These are phyloP conservation scores for Oryza meridionalis DNA, from an alignment of 176 grass and related monocot species.

Conservation along the genomic window DNA sequence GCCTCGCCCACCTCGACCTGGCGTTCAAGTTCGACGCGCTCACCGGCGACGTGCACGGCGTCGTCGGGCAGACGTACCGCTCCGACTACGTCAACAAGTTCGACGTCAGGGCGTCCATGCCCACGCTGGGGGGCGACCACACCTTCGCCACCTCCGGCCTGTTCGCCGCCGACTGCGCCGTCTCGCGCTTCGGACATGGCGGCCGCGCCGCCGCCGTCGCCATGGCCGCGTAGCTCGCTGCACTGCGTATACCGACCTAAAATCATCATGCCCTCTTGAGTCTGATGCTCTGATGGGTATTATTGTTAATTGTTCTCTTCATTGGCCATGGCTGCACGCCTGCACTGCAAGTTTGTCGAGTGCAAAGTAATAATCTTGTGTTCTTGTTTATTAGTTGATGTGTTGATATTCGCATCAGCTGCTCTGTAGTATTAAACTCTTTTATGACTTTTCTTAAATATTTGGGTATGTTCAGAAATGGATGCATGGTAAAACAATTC, in stretches of 20 bases:
- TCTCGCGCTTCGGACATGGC: not conserved
- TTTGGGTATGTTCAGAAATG: not conserved
- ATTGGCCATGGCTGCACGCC: not conserved
- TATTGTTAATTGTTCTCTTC: not conserved
- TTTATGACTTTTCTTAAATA: not conserved
- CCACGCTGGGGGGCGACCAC: not conserved
- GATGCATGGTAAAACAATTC: not conserved
- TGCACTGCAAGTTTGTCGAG: not conserved
- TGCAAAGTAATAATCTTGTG: not conserved
- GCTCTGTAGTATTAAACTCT: not conserved
- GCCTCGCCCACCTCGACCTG: slow-evolving; percentile 59
- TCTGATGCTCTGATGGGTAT: not conserved
- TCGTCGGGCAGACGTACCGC: slow-evolving; percentile 64
- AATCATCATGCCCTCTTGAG: not conserved
- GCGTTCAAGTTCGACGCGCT: slow-evolving; percentile 61
- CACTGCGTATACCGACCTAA: not conserved
- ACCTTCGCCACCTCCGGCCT: not conserved
- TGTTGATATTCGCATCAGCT: not conserved
- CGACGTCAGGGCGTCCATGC: slow-evolving; percentile 5
- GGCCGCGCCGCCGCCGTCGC: not conserved
- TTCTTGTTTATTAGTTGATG: not conserved
- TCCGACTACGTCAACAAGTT: slow-evolving; percentile 28
- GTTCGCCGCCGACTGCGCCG: slow-evolving; percentile 34
- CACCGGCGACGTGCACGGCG: slow-evolving; percentile 54
- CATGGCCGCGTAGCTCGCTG: slow-evolving; percentile 13